Conservation (phyloP, 805 yeast genomes). For the Saturnispora serradocipensis region DNA sequence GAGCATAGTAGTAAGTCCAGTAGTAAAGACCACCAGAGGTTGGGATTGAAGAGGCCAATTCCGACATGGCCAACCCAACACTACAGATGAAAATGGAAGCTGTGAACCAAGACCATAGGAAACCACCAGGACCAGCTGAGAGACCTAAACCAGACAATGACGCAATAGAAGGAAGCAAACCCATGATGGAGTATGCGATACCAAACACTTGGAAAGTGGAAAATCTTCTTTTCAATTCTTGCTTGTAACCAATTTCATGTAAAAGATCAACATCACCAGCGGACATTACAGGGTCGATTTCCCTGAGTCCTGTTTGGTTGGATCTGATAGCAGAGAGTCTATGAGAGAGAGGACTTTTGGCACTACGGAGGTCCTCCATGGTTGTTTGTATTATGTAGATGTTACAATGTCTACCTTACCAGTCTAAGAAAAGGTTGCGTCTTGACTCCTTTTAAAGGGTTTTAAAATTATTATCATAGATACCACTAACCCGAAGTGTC, state of each 20-base stretch:
- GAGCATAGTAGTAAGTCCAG: conserved; percentile 55
- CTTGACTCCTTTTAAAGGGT: background rate
- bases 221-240: conserved; percentile 56
- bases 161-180: conserved; percentile 60
- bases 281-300: conserved; percentile 23
- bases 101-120: conserved; percentile 48
- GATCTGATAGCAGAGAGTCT: conserved; percentile 17
- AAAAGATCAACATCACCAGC: conserved; percentile 29
- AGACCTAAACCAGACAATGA: conserved; percentile 53
- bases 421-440: background rate
- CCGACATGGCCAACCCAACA: conserved; percentile 57
- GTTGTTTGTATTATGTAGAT: background rate
- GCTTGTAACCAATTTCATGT: conserved; percentile 55
- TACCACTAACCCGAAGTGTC: background rate
- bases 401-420: too few species aligned
- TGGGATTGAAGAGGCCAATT: conserved; percentile 58
- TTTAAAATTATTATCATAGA: background rate
- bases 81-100: conserved; percentile 47
- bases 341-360: conserved; percentile 13
- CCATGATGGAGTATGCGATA: conserved; percentile 56
- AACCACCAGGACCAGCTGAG: conserved; percentile 53
- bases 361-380: conserved; percentile 5
- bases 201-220: conserved; percentile 47
- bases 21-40: conserved; percentile 64
- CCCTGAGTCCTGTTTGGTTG: conserved; percentile 20